Evolutionary conservation across 257 asterid species (phyloP), one percentile per base, ranked within the genome.

Genomic region (Solanum virginianum): DNA sequence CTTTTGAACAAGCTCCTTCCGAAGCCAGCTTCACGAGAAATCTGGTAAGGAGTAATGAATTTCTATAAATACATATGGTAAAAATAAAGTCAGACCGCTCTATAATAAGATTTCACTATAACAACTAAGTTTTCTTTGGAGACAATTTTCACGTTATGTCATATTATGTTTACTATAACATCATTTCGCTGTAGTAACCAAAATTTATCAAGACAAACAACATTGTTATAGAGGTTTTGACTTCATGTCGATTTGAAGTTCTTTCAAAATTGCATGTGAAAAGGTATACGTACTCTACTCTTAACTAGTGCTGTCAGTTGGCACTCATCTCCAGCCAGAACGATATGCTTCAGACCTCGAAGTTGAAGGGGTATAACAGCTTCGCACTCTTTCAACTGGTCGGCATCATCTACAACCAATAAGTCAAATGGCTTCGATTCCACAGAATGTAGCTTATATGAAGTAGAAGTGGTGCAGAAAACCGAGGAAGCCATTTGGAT

Each of bases 391-490:
- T 53, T 39, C 71, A 71, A 39, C 71, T 84, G 82, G 1, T 32
- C 17, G 5, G 86, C 74, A 1, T 84, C 86, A 68, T 84, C 86
- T n/a, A 84, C 45, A 32, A 80, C 60, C 84, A 85, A 20, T 80
- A 85, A 62, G 47, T 62, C 70, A 49, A 85, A 80, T 9, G 84
- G 84, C 71, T 80, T 41, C 47, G 39, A 63, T n/a, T 63, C 87
- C 20, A 79, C 43, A 47, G 70, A 79, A 26, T 77, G 84, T 47
- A 79, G 77, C 84, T 51, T 79, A 85, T 47, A 65, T 3, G 81
- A 51, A 26, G 80, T 80, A 49, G 87, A 79, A 20, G 81, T 54
- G 14, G 70, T 65, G 80, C 87, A 85, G 70, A 85, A 85, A 51
- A 77, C 20, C 45, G 45, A 60, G n/a, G 87, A 85, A 49, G 87